phyloP scores from a whole-genome alignment of 176 grass and related monocot genomes.

The Themeda triandra region DNA sequence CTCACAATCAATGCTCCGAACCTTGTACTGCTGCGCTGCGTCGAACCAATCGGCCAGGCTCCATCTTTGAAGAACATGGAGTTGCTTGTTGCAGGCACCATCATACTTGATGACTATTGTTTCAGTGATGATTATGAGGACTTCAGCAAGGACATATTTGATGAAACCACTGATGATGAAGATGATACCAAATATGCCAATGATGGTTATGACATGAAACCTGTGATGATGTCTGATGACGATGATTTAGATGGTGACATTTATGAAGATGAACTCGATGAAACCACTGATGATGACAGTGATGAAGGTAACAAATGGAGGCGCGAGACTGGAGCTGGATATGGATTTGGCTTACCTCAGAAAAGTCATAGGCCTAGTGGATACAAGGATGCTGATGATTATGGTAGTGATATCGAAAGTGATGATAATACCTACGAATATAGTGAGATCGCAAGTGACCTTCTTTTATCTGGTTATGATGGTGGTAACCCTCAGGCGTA shows the following conservation, averaged over 20 bases:
- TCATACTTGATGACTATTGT: constrained; percentile 16
- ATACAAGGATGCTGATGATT: not conserved
- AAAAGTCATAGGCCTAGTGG: not conserved
- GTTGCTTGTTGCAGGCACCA: not conserved
- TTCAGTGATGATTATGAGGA: constrained; percentile 9
- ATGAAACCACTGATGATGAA: constrained; percentile 19
- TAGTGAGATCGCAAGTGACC: constrained; percentile 16
- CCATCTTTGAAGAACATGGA: constrained; percentile 5
- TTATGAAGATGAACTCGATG: not conserved
- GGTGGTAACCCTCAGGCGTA: not conserved
- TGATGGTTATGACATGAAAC: not conserved
- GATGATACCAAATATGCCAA: no score
- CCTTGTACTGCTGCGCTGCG: not conserved
- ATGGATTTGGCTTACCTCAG: not conserved
- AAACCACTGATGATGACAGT: not conserved
- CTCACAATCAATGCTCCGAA: not conserved
- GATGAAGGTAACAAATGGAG: not conserved
- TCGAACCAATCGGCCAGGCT: not conserved
- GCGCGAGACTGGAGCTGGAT: not conserved
- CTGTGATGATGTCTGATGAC: not conserved
- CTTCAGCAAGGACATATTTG: not conserved
- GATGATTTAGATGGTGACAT: not conserved
- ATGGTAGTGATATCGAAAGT: constrained; percentile 24
- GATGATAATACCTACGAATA: constrained; percentile 26
- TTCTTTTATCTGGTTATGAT: not conserved